These are phyloP conservation scores for Hypsizygus marmoreus DNA, from an alignment of 768 basidiomycete genomes.

Conservation along the genomic window DNA sequence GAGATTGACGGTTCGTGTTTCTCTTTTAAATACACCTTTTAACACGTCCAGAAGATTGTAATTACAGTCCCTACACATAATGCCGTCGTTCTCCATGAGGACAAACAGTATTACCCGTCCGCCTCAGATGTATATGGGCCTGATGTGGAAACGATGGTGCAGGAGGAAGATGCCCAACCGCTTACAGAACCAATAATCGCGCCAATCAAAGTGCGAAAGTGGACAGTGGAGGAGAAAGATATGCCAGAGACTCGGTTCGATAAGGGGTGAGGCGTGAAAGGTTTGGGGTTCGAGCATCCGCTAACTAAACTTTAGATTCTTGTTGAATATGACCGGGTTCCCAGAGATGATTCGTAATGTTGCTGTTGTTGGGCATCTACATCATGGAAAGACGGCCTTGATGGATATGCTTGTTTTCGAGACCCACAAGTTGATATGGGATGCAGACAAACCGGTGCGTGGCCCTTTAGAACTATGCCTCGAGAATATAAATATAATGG, in stretches of 20 bases:
- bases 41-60: constrained; percentile 17
- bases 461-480: background rate
- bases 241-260: constrained; percentile 98
- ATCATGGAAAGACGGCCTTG: constrained; percentile 96
- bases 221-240: constrained; percentile 93
- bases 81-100: constrained; percentile 89
- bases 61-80: constrained; percentile 71
- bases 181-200: constrained; percentile 94
- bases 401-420: constrained; percentile 98
- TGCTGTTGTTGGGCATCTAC: constrained; percentile 93
- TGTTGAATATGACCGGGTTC: constrained; percentile 88
- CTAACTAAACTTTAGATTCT: constrained; percentile 57
- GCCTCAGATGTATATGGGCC: constrained; percentile 90
- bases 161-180: constrained; percentile 97
- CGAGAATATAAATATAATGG: background rate
- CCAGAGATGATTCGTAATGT: constrained; percentile 97
- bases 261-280: constrained; percentile 68
- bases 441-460: constrained; percentile 85
- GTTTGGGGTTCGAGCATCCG: constrained; percentile 6
- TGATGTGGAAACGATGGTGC: constrained; percentile 94
- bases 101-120: constrained; percentile 97
- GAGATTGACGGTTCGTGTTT: constrained; percentile 69
- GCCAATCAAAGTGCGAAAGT: constrained; percentile 92
- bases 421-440: constrained; percentile 94
- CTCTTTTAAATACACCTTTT: constrained; percentile 4